Evolutionary conservation across 2,329 filamentous ascomycete species (phyloP), one percentile per base, ranked within the genome.

Genomic region (Aureobasidium sp.): DNA sequence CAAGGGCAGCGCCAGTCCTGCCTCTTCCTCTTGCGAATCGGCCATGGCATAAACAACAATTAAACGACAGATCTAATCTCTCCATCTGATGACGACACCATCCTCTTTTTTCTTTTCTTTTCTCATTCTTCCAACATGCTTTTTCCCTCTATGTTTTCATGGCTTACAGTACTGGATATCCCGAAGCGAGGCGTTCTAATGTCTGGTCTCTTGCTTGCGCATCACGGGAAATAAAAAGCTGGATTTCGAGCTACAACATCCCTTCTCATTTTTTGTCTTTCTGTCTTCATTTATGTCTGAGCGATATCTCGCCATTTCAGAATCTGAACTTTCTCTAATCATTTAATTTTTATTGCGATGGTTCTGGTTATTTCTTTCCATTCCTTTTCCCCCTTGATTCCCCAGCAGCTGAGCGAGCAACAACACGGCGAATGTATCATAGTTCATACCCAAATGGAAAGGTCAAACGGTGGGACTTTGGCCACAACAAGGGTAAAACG

Each of bases 161-260:
- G 48, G n/a, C 37, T 41, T 34, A 25, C 35, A 51, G 48, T 27
- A 40, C 48, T 25, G 37, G 48, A 51, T 51, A 51, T 51, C 48
- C 37, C 48, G 48, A 51, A 51, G 48, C 48, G 48, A 40, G 48
- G 48, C 37, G 48, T 51, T 51, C n/a, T 32, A 17, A 39, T 39
- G 30, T 49, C 16, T 49, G 24, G 11, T 48, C 24, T 27, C 21
- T 25, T 48, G 29, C 29, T 37, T 25, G 19, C 29, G 41, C 44
- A 34, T 48, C 22, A 11, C 8, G 30, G 47, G 47, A 25, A n/a
- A n/a, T n/a, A n/a, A n/a, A 38, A 38, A 39, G 35, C 47, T 39
- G 24, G 35, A 17, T 7, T 4, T 35, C 27, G 44, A 37, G 21
- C 30, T 35, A 19, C 32, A 34, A 34, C 21, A 6, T 35, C 21